These are phyloP conservation scores for Suillus sp. DNA, from an alignment of 768 basidiomycete species.

Conservation along the genomic window DNA sequence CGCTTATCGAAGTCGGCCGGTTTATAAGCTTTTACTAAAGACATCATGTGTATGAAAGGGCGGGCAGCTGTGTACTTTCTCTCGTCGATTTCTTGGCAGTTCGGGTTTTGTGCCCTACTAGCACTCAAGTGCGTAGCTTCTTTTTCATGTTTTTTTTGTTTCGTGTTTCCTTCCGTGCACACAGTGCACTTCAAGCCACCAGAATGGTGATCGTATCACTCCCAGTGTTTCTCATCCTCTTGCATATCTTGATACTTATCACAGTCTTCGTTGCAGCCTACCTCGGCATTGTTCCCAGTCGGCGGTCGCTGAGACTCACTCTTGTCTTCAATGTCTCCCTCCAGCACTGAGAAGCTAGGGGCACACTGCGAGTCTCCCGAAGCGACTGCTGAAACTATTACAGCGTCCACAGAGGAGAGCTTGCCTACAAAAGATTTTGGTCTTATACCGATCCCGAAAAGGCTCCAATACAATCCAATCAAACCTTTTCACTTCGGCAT, in stretches of 20 bases:
- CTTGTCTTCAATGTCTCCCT: slow-evolving; percentile 19
- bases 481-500: slow-evolving; percentile 55
- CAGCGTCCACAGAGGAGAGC: not conserved
- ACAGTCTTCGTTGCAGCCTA: not conserved
- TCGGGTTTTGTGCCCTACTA: not conserved
- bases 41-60: not conserved
- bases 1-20: not conserved
- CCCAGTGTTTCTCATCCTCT: not conserved
- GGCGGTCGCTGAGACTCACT: not conserved
- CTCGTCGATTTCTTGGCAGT: not conserved
- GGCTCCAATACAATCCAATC: slow-evolving; percentile 52
- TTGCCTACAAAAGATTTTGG: slow-evolving; percentile 51
- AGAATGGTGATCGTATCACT: not conserved
- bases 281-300: not conserved
- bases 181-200: not conserved
- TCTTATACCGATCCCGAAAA: slow-evolving; percentile 62
- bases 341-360: slow-evolving; percentile 10
- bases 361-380: not conserved
- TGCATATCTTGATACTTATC: not conserved
- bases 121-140: not conserved
- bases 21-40: not conserved
- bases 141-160: not conserved
- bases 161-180: not conserved
- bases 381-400: not conserved
- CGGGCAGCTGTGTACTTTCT: not conserved